Evolutionary conservation across 345 rosid species (phyloP).

Genomic region (Dimocarpus longan): DNA sequence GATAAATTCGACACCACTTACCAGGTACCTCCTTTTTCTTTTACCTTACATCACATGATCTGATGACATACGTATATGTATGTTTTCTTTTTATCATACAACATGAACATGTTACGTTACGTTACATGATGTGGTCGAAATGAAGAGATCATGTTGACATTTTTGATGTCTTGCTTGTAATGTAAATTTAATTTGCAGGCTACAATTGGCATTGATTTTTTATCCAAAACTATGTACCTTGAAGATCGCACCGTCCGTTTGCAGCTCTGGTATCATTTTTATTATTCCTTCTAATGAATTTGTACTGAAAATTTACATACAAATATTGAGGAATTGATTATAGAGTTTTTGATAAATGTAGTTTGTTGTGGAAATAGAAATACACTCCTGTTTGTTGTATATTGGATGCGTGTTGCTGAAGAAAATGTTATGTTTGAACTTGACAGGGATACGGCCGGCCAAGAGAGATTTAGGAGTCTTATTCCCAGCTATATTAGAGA

Average conservation of each 20-base stretch:
- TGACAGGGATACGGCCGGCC: constrained; percentile 95
- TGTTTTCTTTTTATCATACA: too few relatives aligned
- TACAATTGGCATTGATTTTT: constrained; percentile 87
- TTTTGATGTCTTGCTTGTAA: background rate
- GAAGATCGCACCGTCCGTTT: constrained; percentile 91
- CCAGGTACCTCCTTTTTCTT: constrained; percentile 43
- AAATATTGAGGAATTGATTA: background rate
- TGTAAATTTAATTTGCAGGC: constrained; percentile 56
- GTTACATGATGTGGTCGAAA: background rate
- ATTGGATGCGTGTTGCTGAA: background rate
- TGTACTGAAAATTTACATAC: too few relatives aligned
- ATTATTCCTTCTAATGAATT: background rate
- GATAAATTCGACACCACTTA: constrained; percentile 92
- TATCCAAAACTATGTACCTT: constrained; percentile 93
- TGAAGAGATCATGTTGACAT: background rate
- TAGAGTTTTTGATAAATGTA: background rate
- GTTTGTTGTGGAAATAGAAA: background rate
- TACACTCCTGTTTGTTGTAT: background rate
- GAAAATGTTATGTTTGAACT: background rate
- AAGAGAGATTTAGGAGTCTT: constrained; percentile 93
- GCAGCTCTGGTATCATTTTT: constrained; percentile 68
- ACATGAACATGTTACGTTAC: too few relatives aligned
- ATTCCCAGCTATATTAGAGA: constrained; percentile 96
- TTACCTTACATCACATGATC: background rate
- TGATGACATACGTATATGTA: background rate